These are phyloP conservation scores for Pterocarpus macrocarpus DNA, from an alignment of 306 rosid species.

Conservation along the genomic window DNA sequence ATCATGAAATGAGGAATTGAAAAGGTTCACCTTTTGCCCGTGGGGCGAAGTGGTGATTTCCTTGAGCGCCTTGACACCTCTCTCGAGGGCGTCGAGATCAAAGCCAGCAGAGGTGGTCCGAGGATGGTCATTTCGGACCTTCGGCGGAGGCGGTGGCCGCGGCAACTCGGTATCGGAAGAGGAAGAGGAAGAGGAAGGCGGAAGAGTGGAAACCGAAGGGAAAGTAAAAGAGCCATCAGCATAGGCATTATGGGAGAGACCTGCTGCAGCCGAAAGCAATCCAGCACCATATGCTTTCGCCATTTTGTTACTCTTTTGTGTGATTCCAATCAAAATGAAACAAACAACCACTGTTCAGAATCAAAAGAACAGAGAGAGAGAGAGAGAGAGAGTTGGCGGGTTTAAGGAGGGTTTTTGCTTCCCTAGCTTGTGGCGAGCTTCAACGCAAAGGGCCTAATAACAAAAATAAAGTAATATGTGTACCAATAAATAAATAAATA, in stretches of 20 bases:
- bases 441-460: too few relatives aligned
- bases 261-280: slow-evolving; percentile 67
- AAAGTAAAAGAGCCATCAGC: slow-evolving; percentile 70
- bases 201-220: slow-evolving; percentile 42
- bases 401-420: not conserved
- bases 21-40: slow-evolving; percentile 70
- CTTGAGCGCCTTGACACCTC: slow-evolving; percentile 71
- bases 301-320: slow-evolving; percentile 46
- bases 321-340: too few relatives aligned
- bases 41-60: slow-evolving; percentile 64
- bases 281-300: slow-evolving; percentile 64
- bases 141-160: slow-evolving; percentile 52
- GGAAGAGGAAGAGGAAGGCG: slow-evolving; percentile 42
- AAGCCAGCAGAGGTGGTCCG: slow-evolving; percentile 88
- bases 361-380: not conserved
- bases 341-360: too few relatives aligned
- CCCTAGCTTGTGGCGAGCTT: not conserved
- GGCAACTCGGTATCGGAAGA: not conserved
- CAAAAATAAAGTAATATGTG: too few relatives aligned
- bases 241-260: slow-evolving; percentile 44
- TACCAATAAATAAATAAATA: too few relatives aligned
- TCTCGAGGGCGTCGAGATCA: slow-evolving; percentile 86
- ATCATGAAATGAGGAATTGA: too few relatives aligned
- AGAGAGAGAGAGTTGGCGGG: not conserved
- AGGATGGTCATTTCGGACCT: slow-evolving; percentile 80